Evolutionary conservation across 139 green algal genomes (phyloP), one percentile per base, ranked within the genome.

Genomic region (Diplosphaera chodatii): DNA sequence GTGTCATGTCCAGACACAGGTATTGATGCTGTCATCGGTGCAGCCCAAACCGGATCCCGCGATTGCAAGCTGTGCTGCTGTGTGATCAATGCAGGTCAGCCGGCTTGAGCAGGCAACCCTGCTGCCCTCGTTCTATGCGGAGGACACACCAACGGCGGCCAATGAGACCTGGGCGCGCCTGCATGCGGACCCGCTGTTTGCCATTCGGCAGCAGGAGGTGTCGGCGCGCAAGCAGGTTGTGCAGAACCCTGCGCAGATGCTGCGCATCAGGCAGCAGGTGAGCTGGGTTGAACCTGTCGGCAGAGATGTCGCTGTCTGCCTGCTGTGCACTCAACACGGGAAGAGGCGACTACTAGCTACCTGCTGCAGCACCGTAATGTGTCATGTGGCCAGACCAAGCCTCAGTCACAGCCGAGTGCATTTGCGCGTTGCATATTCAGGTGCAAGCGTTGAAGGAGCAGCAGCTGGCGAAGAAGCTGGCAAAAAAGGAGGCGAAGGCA

Each of bases 91-190:
- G 48, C 48, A 59, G 48, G 48, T 59, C 48, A 59, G 48, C 48
- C n/a, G 22, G 22, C 23, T 28, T 0, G 72, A 85, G 22, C 63
- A 78, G 15, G 63, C 70, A 22, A 71, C 76, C 1, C 15, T 69
- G 37, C 79, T 95, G 64, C 87, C 86, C 0, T 83, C 84, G 3
- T 89, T 92, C 68, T 83, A 90, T 15, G 62, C 78, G 29, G 70
- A 87, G 3, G 87, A 91, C 62, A 89, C 84, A 10, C 85, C 86
- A 0, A 75, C 80, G 6, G 91, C 87, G 5, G 88, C 83, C 27
- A 97, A 95, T 62, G 94, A 98, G 84, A 82, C 84, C 30, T 98
- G 94, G 94, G 69, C 79, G 33, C 85, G 94, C 18, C 71, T 98
- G 69, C 91, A 97, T 78, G 86, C 88, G 48, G 94, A 98, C 75